Conservation (phyloP, 2,329 filamentous ascomycete species). For the Alternaria ventricosa region DNA sequence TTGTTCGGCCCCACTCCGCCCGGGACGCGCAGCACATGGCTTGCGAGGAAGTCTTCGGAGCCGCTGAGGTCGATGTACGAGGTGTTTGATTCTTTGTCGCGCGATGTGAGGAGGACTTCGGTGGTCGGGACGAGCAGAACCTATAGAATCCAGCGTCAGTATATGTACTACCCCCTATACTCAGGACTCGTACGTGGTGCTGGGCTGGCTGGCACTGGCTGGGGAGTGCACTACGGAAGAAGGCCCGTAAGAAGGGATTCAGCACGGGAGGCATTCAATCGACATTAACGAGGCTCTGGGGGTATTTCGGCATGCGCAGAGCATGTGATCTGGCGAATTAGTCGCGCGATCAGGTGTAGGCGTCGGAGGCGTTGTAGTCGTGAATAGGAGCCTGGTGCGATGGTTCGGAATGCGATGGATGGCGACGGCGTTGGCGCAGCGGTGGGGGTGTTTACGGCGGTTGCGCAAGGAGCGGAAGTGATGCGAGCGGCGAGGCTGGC, state of each 20-base stretch:
- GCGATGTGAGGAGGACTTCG: slow-evolving; percentile 85
- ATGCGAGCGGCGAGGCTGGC: not conserved
- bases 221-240: slow-evolving; percentile 94
- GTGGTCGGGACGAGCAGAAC: slow-evolving; percentile 91
- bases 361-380: slow-evolving; percentile 16
- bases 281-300: slow-evolving; percentile 37
- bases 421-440: not conserved
- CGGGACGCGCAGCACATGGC: slow-evolving; percentile 91
- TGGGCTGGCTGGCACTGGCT: slow-evolving; percentile 90
- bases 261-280: slow-evolving; percentile 89
- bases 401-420: slow-evolving; percentile 22
- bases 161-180: not conserved
- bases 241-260: slow-evolving; percentile 98
- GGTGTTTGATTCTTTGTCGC: slow-evolving; percentile 83
- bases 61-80: slow-evolving; percentile 80
- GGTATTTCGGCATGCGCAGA: slow-evolving; percentile 25
- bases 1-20: slow-evolving; percentile 54
- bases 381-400: slow-evolving; percentile 33
- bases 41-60: slow-evolving; percentile 93
- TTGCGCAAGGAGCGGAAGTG: not conserved
- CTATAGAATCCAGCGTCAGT: too few species aligned
- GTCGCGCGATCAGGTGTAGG: slow-evolving; percentile 27
- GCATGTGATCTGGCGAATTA: slow-evolving; percentile 35
- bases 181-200: slow-evolving; percentile 69
- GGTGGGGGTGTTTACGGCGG: slow-evolving; percentile 3